Conservation (phyloP, 2,329 filamentous ascomycete species). For the Mollisiaceae sp. region DNA sequence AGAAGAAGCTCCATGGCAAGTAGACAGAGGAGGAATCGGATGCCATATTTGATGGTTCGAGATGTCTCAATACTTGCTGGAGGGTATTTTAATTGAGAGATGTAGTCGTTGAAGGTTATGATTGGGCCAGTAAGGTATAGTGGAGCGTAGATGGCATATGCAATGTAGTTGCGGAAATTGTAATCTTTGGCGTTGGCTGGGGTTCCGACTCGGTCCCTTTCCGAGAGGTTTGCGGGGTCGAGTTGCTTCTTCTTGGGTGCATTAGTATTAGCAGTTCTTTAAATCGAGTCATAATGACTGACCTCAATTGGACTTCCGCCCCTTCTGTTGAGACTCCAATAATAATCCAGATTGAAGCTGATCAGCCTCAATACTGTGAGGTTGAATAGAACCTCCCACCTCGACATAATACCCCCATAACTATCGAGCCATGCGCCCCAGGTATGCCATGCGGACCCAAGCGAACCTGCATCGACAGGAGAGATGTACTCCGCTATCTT, state of each 20-base stretch:
- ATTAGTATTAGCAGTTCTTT: constrained; percentile 58
- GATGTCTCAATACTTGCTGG: constrained; percentile 70
- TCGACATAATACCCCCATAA: constrained; percentile 80
- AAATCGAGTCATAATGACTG: constrained; percentile 44
- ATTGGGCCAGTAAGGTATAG: constrained; percentile 94
- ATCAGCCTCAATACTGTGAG: constrained; percentile 90
- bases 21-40: constrained; percentile 81
- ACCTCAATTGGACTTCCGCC: constrained; percentile 80
- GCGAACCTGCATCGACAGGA: constrained; percentile 35
- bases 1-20: constrained; percentile 90
- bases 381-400: constrained; percentile 99
- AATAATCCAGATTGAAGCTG: constrained; percentile 96
- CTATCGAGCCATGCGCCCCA: constrained; percentile 78
- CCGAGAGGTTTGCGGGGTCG: constrained; percentile 84
- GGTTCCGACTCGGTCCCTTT: constrained; percentile 81
- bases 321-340: constrained; percentile 79
- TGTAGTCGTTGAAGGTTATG: constrained; percentile 97
- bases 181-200: constrained; percentile 76
- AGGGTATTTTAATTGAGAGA: constrained; percentile 80
- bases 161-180: constrained; percentile 84
- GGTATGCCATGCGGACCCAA: constrained; percentile 25
- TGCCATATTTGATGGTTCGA: constrained; percentile 79
- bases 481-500: constrained; percentile 60
- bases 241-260: constrained; percentile 93
- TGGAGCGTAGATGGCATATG: constrained; percentile 89